phyloP scores from a whole-genome alignment of 225 moss, liverwort and hornwort genomes.

The Climacium dendroides region DNA sequence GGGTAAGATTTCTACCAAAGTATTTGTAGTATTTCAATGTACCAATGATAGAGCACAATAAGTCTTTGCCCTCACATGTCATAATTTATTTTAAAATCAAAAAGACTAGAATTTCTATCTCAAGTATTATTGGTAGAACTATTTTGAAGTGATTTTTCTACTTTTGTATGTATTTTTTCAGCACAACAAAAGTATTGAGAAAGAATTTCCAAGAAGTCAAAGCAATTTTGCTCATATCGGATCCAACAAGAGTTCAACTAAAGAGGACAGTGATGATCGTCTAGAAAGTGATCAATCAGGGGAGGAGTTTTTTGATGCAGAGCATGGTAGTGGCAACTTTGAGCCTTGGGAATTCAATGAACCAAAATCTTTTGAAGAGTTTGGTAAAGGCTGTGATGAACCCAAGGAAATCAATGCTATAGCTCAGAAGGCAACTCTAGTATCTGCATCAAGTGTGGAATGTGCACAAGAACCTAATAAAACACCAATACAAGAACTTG shows the following conservation, averaged over 20 bases:
- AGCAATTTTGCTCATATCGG: background rate
- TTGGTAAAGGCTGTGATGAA: background rate
- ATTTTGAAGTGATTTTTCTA: background rate
- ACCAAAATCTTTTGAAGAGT: background rate
- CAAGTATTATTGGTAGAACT: background rate
- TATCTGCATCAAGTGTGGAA: background rate
- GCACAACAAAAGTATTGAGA: background rate
- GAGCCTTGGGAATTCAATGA: background rate
- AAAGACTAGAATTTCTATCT: background rate
- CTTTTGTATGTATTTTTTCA: background rate
- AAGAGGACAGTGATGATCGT: background rate
- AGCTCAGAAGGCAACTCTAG: background rate
- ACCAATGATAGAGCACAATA: background rate
- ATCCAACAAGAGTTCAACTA: background rate
- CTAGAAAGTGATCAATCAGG: background rate
- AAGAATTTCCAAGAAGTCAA: background rate
- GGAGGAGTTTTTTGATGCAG: slow-evolving; percentile 1
- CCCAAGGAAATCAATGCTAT: background rate
- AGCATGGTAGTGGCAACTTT: background rate
- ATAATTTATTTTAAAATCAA: background rate
- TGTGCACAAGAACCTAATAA: too few relatives aligned
- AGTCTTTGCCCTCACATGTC: background rate
- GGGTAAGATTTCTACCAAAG: background rate
- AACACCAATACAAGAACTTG: too few relatives aligned
- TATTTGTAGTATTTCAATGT: too few relatives aligned